Conservation (phyloP, 2,329 filamentous ascomycete genomes). For the Epicoccum nigrum region DNA sequence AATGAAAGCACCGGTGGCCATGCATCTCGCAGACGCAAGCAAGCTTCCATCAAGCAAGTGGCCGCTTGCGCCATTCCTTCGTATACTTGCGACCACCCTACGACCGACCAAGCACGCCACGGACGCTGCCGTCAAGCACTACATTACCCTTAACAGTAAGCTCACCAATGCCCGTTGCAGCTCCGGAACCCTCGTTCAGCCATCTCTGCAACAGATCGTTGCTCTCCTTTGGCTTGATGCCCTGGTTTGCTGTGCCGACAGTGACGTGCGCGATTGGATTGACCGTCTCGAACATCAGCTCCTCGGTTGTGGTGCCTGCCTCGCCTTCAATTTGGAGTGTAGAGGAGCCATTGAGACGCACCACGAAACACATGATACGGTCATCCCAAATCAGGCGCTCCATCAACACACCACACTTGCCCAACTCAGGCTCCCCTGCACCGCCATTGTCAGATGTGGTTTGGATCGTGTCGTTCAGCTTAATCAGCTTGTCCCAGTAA, state of each 20-base stretch:
- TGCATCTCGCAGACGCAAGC: neutral
- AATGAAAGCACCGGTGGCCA: neutral
- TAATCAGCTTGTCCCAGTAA: constrained; percentile 75
- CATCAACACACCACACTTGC: constrained; percentile 67
- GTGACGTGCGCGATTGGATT: constrained; percentile 89
- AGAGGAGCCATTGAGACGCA: constrained; percentile 57
- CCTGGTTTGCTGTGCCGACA: constrained; percentile 75
- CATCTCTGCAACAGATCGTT: constrained; percentile 81
- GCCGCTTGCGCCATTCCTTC: neutral
- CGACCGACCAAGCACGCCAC: constrained; percentile 48
- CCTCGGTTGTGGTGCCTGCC: constrained; percentile 51
- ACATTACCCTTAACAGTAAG: constrained; percentile 60
- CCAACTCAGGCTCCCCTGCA: constrained; percentile 60
- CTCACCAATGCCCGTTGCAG: constrained; percentile 61
- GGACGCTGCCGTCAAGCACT: constrained; percentile 62
- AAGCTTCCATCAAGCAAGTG: neutral
- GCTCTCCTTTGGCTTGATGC: constrained; percentile 91
- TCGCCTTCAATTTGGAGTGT: constrained; percentile 27
- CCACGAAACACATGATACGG: constrained; percentile 89
- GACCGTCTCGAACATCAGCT: constrained; percentile 62
- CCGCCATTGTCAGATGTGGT: constrained; percentile 45
- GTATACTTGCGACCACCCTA: constrained; percentile 13
- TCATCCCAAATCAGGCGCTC: constrained; percentile 80
- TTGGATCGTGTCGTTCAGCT: constrained; percentile 57
- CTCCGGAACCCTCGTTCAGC: constrained; percentile 65